Base-by-base conservation (phyloP, 148 eudicot species). In the Mesembryanthemum crystallinum region DNA sequence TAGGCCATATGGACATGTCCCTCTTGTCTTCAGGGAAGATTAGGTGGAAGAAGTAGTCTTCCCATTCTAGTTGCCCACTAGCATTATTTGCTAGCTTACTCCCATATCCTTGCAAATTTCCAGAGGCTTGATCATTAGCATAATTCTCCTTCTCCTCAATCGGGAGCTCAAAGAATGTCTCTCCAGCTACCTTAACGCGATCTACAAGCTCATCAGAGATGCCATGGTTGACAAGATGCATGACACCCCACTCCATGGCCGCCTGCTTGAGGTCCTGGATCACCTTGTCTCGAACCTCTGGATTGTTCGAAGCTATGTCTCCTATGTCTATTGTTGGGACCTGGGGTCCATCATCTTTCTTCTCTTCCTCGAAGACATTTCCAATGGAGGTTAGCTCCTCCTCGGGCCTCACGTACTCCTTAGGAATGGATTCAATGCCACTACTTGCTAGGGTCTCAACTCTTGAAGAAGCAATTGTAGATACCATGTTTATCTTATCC, bases 81-180 rank as follows among this genome's bases (percentile, higher is more conserved):
- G 89, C 95, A 77, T 84, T 94, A 60, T 94, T 90, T 4, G 98
- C 98, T 12, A 94, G 73, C 85, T 94, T 94, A 75, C 98, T 94
- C 0, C 98, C 98, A 71, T 94, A 94, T 23, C 98, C 98, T 80
- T 94, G 98, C 11, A 94, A 83, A 72, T 89, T 94, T 20, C 97
- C 98, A 0, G 88, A 71, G 28, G 75, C 97, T 68, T 87, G 93
- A 64, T 94, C 93, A 60, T 94, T 94, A 13, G 97, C 95, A 67
- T 94, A 92, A 80, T 88, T 91, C 85, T 94, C 98, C 82, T 94
- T 94, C 82, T 91, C 98, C 82, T 84, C 92, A 23, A 94, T 79
- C 0, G 98, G 88, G 59, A 87, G 88, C 32, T 89, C 78, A 65
- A 94, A 94, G 65, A 94, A 94, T 7, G 76, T 76, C 43, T 78